Evolutionary conservation across 148 eudicot species (phyloP).

Genomic region (Fallopia convolvulus): DNA sequence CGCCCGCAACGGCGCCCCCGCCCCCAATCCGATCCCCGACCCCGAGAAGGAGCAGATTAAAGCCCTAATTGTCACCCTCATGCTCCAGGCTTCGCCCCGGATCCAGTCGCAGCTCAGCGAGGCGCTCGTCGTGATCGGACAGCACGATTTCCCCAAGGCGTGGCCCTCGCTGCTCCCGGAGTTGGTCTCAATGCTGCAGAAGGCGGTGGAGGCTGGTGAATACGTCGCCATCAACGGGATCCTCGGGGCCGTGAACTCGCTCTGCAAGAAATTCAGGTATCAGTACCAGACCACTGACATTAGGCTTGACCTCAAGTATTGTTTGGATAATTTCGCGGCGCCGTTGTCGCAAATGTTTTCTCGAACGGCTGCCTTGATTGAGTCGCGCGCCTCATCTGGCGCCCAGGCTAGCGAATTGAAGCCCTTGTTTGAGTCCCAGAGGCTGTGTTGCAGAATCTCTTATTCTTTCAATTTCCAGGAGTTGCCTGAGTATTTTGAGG

Average conservation of each 20-base stretch:
- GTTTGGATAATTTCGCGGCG: slow-evolving; percentile 75
- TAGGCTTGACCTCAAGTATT: slow-evolving; percentile 67
- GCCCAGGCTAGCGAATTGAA: slow-evolving; percentile 30
- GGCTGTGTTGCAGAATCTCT: slow-evolving; percentile 86
- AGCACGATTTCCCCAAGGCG: slow-evolving; percentile 74
- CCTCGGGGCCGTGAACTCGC: slow-evolving; percentile 65
- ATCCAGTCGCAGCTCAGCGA: slow-evolving; percentile 85
- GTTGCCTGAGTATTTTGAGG: slow-evolving; percentile 92
- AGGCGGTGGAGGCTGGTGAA: slow-evolving; percentile 50
- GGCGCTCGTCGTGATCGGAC: slow-evolving; percentile 78
- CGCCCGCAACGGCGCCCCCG: slow-evolving; percentile 19
- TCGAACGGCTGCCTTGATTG: slow-evolving; percentile 48
- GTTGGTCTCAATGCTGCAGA: slow-evolving; percentile 49
- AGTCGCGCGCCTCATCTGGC: slow-evolving; percentile 37
- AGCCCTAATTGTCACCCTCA: slow-evolving; percentile 57
- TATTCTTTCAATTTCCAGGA: slow-evolving; percentile 84
- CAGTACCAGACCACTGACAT: slow-evolving; percentile 56
- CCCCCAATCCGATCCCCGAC: slow-evolving; percentile 35
- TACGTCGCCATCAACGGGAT: slow-evolving; percentile 74
- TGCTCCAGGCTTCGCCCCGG: slow-evolving; percentile 49
- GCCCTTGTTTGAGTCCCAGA: slow-evolving; percentile 71
- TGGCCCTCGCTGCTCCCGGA: slow-evolving; percentile 76
- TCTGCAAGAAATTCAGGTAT: slow-evolving; percentile 84
- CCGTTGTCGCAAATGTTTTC: slow-evolving; percentile 57
- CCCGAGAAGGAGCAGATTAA: slow-evolving; percentile 77